These are phyloP conservation scores for Suillus clintonianus DNA, from an alignment of 768 basidiomycete genomes.

Conservation along the genomic window DNA sequence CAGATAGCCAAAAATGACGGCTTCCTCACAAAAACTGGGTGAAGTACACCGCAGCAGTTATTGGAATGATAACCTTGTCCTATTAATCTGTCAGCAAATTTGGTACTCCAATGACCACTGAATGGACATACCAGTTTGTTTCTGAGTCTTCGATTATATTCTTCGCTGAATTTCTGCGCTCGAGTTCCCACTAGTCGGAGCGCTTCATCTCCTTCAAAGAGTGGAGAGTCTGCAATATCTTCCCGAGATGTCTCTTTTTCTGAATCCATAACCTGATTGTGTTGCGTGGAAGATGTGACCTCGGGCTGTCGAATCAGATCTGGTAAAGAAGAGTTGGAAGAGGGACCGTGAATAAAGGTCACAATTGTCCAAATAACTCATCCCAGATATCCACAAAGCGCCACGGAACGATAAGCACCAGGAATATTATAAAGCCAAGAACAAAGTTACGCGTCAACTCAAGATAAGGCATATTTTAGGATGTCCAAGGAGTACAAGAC, in stretches of 20 bases:
- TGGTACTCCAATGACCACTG: background rate
- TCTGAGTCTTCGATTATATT: constrained; percentile 55
- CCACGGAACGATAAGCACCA: constrained; percentile 1
- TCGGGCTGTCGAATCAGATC: background rate
- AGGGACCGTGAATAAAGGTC: background rate
- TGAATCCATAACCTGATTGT: background rate
- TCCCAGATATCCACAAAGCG: background rate
- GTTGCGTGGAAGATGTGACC: background rate
- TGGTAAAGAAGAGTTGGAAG: background rate
- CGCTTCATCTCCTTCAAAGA: constrained; percentile 55
- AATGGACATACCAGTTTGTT: constrained; percentile 52
- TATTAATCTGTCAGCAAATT: constrained; percentile 6
- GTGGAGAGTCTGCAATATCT: background rate
- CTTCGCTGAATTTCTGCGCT: constrained; percentile 54
- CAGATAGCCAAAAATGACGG: background rate
- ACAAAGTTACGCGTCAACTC: background rate
- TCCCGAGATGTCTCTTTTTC: background rate
- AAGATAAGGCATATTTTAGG: constrained; percentile 4
- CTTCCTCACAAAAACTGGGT: constrained; percentile 36
- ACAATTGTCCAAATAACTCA: background rate
- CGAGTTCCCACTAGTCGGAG: constrained; percentile 56
- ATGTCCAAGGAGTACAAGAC: constrained; percentile 1
- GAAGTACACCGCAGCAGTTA: constrained; percentile 44
- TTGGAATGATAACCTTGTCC: constrained; percentile 39
- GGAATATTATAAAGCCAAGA: background rate